phyloP scores from a whole-genome alignment of 1,284 basidiomycete genomes.

The Puccinia sorghi region DNA sequence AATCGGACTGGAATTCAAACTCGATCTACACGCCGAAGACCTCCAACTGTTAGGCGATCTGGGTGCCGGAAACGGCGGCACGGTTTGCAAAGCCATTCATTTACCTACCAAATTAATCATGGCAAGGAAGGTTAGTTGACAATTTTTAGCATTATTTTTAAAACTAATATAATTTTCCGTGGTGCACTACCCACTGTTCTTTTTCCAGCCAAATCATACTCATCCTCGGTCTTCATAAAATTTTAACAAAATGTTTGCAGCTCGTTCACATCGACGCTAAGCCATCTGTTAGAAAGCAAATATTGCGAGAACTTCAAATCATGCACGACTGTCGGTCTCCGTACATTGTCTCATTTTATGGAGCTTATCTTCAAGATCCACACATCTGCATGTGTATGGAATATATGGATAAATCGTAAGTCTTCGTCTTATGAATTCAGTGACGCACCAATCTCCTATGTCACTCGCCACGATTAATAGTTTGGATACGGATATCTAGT shows the following conservation, averaged over 20 bases:
- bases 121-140: constrained; percentile 80
- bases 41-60: constrained; percentile 76
- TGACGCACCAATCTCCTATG: neutral
- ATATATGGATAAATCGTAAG: constrained; percentile 74
- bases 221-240: constrained; percentile 15
- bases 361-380: constrained; percentile 91
- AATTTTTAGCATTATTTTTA: constrained; percentile 39
- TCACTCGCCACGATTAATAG: neutral
- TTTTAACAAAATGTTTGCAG: constrained; percentile 60
- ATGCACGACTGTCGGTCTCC: constrained; percentile 94
- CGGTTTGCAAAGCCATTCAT: constrained; percentile 92
- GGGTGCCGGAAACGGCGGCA: constrained; percentile 96
- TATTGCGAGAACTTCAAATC: constrained; percentile 94
- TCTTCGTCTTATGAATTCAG: neutral
- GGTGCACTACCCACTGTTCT: neutral
- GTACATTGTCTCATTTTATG: constrained; percentile 94
- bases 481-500: constrained; percentile 54
- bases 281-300: constrained; percentile 94
- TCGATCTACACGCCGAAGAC: constrained; percentile 60
- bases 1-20: constrained; percentile 59
- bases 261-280: constrained; percentile 98
- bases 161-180: neutral
- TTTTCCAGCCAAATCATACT: constrained; percentile 11
- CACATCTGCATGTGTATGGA: constrained; percentile 99
- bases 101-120: constrained; percentile 82